A percentile compares a stretch with the other conserved stretches of the same genome.
Evolutionary conservation across 2,329 filamentous ascomycete genomes (phyloP).

Genomic region (Aspergillus fijiensis): DNA sequence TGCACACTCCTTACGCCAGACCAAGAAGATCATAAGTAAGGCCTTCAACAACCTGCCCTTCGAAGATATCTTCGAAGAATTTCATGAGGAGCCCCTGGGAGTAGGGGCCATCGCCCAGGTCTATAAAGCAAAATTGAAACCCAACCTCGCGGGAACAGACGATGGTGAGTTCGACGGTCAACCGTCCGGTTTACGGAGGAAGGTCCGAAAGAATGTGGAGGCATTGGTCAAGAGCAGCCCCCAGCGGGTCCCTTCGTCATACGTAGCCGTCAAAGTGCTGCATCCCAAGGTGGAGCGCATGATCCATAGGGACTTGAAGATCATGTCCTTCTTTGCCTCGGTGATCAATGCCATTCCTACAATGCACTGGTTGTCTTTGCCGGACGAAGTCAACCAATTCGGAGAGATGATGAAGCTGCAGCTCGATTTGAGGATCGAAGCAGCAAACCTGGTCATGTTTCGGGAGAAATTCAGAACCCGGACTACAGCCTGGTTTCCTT

Average conservation of each 20-base stretch:
- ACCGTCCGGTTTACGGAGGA: constrained; percentile 61
- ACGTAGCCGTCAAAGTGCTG: constrained; percentile 93
- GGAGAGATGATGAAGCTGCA: constrained; percentile 99
- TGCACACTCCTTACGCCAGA: constrained; percentile 79
- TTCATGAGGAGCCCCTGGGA: constrained; percentile 82
- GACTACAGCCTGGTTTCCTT: constrained; percentile 94
- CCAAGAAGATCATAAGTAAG: constrained; percentile 73
- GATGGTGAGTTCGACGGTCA: constrained; percentile 55
- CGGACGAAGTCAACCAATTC: constrained; percentile 90
- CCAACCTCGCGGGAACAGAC: constrained; percentile 67
- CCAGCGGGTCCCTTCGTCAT: constrained; percentile 79
- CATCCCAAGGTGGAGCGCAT: constrained; percentile 88
- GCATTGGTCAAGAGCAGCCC: constrained; percentile 83
- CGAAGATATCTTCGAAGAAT: constrained; percentile 94
- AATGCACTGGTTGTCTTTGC: constrained; percentile 94
- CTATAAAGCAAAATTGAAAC: constrained; percentile 89
- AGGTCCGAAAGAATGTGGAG: constrained; percentile 78
- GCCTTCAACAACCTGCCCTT: constrained; percentile 81
- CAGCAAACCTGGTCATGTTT: constrained; percentile 82
- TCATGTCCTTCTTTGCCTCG: constrained; percentile 89
- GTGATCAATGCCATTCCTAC: constrained; percentile 84
- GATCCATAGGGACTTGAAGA: constrained; percentile 84
- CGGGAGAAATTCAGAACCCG: constrained; percentile 85
- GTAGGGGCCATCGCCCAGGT: constrained; percentile 97
- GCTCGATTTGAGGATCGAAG: constrained; percentile 90